Percentiles rank a stretch among this genome's conserved stretches.
Evolutionary conservation across 2,329 filamentous ascomycete genomes (phyloP).

Genomic region (Ascochyta clinopodiicola): DNA sequence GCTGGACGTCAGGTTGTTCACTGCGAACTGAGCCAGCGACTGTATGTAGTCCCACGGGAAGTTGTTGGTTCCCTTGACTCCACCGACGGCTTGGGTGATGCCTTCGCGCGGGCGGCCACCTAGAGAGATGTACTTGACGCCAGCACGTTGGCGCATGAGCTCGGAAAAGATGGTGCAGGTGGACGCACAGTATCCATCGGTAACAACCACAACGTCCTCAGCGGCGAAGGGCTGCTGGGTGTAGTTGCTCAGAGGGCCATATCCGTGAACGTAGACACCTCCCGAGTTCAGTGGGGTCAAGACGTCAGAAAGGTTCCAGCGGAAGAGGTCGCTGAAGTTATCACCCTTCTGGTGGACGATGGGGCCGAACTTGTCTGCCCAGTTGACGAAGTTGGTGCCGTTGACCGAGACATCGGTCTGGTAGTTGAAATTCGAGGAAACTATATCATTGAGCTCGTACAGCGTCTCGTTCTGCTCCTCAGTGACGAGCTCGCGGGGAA

Average conservation of each 20-base stretch:
- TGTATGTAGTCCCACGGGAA: slow-evolving; percentile 43
- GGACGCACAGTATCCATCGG: slow-evolving; percentile 62
- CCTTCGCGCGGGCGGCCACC: slow-evolving; percentile 64
- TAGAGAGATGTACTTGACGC: slow-evolving; percentile 63
- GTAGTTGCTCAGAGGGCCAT: slow-evolving; percentile 53
- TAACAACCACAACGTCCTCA: slow-evolving; percentile 64
- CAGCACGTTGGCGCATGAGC: slow-evolving; percentile 59
- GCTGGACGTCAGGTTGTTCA: slow-evolving; percentile 31
- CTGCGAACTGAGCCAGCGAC: slow-evolving; percentile 28
- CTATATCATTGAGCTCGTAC: slow-evolving; percentile 36
- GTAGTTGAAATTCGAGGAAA: slow-evolving; percentile 56
- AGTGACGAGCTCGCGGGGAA: slow-evolving; percentile 41
- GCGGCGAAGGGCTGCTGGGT: slow-evolving; percentile 58
- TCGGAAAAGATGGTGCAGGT: slow-evolving; percentile 66
- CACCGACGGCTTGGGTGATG: slow-evolving; percentile 65
- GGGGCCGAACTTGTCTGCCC: slow-evolving; percentile 57
- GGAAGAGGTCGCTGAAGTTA: slow-evolving; percentile 63
- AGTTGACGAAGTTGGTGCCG: slow-evolving; percentile 56
- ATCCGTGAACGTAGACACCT: slow-evolving; percentile 45
- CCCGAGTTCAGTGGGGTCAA: slow-evolving; percentile 46
- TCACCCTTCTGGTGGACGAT: slow-evolving; percentile 53
- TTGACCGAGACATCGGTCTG: slow-evolving; percentile 56
- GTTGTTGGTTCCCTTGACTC: slow-evolving; percentile 64
- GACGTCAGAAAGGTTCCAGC: slow-evolving; percentile 56
- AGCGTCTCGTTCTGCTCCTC: slow-evolving; percentile 48